These are phyloP conservation scores for Hypomyces rosellus DNA, from an alignment of 2,329 filamentous ascomycete species.

Conservation along the genomic window DNA sequence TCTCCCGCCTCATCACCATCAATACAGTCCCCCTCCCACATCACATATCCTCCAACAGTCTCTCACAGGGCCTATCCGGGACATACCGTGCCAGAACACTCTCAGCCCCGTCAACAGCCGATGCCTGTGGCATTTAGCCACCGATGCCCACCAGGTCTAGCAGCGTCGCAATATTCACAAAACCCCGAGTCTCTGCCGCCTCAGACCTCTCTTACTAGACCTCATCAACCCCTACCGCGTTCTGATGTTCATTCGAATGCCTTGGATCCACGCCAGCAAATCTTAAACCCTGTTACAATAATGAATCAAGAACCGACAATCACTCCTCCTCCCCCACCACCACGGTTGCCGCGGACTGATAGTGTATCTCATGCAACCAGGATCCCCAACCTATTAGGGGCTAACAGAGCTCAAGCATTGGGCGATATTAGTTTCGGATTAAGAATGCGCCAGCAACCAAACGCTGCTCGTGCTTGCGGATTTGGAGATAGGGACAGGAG, in stretches of 20 bases:
- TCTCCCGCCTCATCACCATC: not conserved
- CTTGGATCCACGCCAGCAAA: not conserved
- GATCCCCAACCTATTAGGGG: constrained; percentile 23
- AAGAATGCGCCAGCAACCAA: constrained; percentile 66
- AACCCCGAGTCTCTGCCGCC: not conserved
- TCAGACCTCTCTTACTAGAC: not conserved
- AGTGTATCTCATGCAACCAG: not conserved
- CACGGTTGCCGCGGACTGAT: not conserved
- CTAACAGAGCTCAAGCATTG: constrained; percentile 14
- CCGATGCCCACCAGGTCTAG: not conserved
- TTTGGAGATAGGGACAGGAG: constrained; percentile 77
- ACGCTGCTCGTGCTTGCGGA: constrained; percentile 71
- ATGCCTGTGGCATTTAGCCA: not conserved
- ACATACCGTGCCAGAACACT: not conserved
- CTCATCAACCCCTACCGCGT: not conserved
- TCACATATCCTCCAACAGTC: not conserved
- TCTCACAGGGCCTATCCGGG: too few relatives aligned
- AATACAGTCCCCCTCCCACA: not conserved
- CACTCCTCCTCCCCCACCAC: not conserved
- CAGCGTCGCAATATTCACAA: not conserved
- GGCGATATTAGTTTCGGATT: constrained; percentile 24
- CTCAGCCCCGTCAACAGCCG: constrained; percentile 3
- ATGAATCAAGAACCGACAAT: constrained; percentile 2
- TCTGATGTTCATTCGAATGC: not conserved
- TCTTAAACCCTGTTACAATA: not conserved